Base-by-base conservation (phyloP, 2,329 filamentous ascomycete genomes). In the Chrysoporthe austroafricana region DNA sequence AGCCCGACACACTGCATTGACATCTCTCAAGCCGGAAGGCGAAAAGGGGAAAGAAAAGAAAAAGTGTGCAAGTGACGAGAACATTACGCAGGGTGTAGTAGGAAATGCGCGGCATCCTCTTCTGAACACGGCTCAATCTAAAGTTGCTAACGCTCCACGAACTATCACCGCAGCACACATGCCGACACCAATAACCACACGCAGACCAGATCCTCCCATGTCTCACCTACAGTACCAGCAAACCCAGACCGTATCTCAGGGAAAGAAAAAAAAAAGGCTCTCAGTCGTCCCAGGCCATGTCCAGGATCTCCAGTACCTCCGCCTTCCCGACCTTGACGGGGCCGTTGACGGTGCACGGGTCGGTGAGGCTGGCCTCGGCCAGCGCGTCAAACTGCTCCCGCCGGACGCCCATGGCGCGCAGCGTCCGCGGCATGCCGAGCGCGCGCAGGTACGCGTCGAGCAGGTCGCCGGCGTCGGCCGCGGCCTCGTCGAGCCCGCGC, bases 251-350 rank as follows among this genome's bases (percentile, higher is more conserved):
- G 0, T 5, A 26, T 26, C 18, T 54, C 44, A 1, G 4, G 21
- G 1, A n/a, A n/a, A 11, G 1, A 3, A 14, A 46, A 16, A 16
- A 16, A 44, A 46, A 46, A n/a, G 7, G 6, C 16, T 16, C 34
- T n/a, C 18, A 62, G 18, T 62, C 59, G 39, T 62, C 59, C 59
- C 59, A 63, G 9, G 61, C 72, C 76, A 79, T 78, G 54, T 82
- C 76, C 70, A 88, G 72, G 67, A 88, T 85, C 73, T 86, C 82
- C 71, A 84, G 70, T 4, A 87, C 83, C 71, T 85, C 81, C 36
- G 74, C 74, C 72, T 83, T 82, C 68, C 82, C 77, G 44, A 88
- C 74, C 0, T 82, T 80, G 32, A 84, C 78, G 1, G 85, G 80
- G 73, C 87, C 88, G 5, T 82, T 84, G 60, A 76, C 71, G 59